Base-by-base conservation (phyloP, 768 basidiomycete species). In the Rhizopogon vesiculosus region DNA sequence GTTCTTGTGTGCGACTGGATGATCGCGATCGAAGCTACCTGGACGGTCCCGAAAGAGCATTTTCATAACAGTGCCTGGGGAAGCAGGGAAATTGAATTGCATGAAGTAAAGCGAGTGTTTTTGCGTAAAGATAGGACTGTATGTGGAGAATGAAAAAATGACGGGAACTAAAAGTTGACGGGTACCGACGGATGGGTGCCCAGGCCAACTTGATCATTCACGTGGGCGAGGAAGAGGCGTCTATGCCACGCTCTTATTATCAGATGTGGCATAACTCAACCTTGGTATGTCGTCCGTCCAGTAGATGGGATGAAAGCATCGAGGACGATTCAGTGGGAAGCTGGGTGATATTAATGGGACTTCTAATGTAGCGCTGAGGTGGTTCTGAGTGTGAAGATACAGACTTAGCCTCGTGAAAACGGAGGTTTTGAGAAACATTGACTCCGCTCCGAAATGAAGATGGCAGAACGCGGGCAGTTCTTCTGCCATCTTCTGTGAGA, bases 31-130 rank as follows among this genome's bases (percentile, higher is more conserved):
- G 40, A 42, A 42, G 59, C 61, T 59, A 56, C 41, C 22, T 64
- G 51, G 56, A 62, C 69, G 69, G 69, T 58, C 66, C 69, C 69
- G 69, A 69, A 68, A 66, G 46, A 51, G 68, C 31, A 52, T 19
- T 35, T 43, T 45, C 53, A 45, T 53, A 45, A 54, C 6, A 18
- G 69, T 71, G 59, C 70, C 68, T 71, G 66, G 59, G 50, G 51
- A 53, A 58, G 57, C 49, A 51, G 35, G 39, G 16, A 50, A 51
- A 57, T 43, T 57, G 56, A 59, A 57, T 45, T 49, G 56, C 46
- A 56, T 49, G 56, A 59, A 58, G 31, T 33, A 8, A 44, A 38
- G 35, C 35, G 35, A 41, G 35, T 49, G 35, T 48, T 54, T 54
- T 54, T 56, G 48, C 54, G 57, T 56, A 52, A 58, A 45, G 28